Conservation (phyloP, 1,284 basidiomycete species). For the Sparassis latifolia region DNA sequence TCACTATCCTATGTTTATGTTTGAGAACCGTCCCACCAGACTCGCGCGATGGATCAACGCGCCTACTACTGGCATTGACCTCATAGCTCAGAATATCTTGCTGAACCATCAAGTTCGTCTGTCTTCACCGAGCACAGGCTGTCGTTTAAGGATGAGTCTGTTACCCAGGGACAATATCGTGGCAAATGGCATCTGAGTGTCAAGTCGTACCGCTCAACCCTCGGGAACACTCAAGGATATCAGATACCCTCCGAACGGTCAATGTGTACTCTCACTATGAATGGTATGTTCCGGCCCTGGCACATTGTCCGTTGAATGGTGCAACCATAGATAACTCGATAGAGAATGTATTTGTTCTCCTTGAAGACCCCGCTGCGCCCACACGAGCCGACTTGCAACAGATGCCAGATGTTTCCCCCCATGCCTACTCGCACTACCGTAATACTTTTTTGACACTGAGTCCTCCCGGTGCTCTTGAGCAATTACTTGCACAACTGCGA, state of each 20-base stretch:
- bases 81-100: conserved; percentile 60
- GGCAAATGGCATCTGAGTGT: conserved; percentile 65
- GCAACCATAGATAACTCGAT: background rate
- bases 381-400: conserved; percentile 50
- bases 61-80: conserved; percentile 58
- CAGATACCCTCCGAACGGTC: conserved; percentile 52
- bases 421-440: conserved; percentile 58
- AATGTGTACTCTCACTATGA: conserved; percentile 70
- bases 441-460: conserved; percentile 67
- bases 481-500: conserved; percentile 60
- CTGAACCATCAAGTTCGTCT: conserved; percentile 61
- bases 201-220: conserved; percentile 64
- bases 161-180: conserved; percentile 42
- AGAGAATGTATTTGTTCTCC: conserved; percentile 65
- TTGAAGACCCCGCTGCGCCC: conserved; percentile 69
- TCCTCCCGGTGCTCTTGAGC: conserved; percentile 67
- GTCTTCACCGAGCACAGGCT: conserved; percentile 3
- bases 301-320: no score
- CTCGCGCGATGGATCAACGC: conserved; percentile 77
- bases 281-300: conserved; percentile 24
- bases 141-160: background rate
- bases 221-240: conserved; percentile 45
- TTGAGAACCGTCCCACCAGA: conserved; percentile 26
- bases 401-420: conserved; percentile 14
- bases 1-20: background rate